These are phyloP conservation scores for Abrus precatorius DNA, from an alignment of 306 rosid genomes.

Conservation along the genomic window DNA sequence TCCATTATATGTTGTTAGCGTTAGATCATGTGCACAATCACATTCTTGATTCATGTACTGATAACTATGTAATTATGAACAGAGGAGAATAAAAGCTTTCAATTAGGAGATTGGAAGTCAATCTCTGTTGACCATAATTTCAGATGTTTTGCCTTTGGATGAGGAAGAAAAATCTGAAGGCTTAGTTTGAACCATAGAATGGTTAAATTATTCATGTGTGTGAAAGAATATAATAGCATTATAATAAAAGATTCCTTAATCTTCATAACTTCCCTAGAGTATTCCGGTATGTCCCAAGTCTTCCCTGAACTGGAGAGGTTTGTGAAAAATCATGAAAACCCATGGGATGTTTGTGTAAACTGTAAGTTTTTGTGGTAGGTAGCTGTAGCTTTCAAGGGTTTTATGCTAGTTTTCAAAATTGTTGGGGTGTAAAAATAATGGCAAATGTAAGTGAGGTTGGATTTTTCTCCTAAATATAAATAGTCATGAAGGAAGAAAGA, in stretches of 20 bases:
- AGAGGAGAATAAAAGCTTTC: not conserved
- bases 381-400: conserved; percentile 19
- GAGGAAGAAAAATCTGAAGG: conserved; percentile 21
- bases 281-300: conserved; percentile 16
- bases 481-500: conserved; percentile 15
- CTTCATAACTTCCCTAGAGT: conserved; percentile 11
- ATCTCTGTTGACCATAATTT: conserved; percentile 7
- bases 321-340: not conserved
- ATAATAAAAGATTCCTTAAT: not conserved
- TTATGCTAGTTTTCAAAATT: not conserved
- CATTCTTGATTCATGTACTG: conserved; percentile 12
- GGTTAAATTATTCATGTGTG: conserved; percentile 12
- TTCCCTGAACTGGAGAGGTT: conserved; percentile 3
- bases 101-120: not conserved
- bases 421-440: conserved; percentile 22
- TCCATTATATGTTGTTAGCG: conserved; percentile 37
- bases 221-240: conserved; percentile 18
- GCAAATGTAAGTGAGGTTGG: conserved; percentile 4
- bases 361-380: not conserved
- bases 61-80: conserved; percentile 28
- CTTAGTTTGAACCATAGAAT: conserved; percentile 5
- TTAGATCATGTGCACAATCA: not conserved
- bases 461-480: conserved; percentile 16
- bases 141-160: conserved; percentile 10
- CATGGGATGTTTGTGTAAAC: not conserved